Conservation (phyloP, 805 yeast genomes). For the Candida coleopterorum region DNA sequence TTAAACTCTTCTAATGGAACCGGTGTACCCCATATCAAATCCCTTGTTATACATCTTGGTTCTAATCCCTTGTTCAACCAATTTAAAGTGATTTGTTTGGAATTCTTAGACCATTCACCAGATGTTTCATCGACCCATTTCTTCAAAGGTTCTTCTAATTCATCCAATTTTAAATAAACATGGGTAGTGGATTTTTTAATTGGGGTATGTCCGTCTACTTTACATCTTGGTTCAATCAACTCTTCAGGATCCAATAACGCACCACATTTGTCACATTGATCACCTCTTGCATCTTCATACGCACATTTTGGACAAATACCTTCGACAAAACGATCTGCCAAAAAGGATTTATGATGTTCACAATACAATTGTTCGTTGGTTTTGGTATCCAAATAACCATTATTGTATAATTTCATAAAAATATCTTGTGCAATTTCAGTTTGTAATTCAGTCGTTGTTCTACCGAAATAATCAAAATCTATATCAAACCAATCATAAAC, state of each 20-base stretch:
- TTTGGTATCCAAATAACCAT: slow-evolving; percentile 80
- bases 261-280: slow-evolving; percentile 98
- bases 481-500: slow-evolving; percentile 97
- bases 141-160: slow-evolving; percentile 70
- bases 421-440: slow-evolving; percentile 95
- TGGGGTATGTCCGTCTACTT: slow-evolving; percentile 81
- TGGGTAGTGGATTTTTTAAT: slow-evolving; percentile 78
- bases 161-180: slow-evolving; percentile 76
- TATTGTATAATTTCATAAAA: slow-evolving; percentile 68
- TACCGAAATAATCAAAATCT: slow-evolving; percentile 91
- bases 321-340: slow-evolving; percentile 96
- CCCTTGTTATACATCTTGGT: slow-evolving; percentile 96
- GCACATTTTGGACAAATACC: slow-evolving; percentile 95
- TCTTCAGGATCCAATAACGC: slow-evolving; percentile 84
- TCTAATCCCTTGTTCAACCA: slow-evolving; percentile 93
- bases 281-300: slow-evolving; percentile 98
- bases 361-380: slow-evolving; percentile 88
- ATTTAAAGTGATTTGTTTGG: slow-evolving; percentile 79
- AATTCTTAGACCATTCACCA: slow-evolving; percentile 90
- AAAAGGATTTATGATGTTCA: slow-evolving; percentile 80
- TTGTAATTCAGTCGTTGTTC: slow-evolving; percentile 90
- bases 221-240: slow-evolving; percentile 91
- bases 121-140: slow-evolving; percentile 70
- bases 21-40: slow-evolving; percentile 97
- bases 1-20: slow-evolving; percentile 86